phyloP scores from a whole-genome alignment of 371 early-diverging fungal genomes.

The Entomophthora muscae region DNA sequence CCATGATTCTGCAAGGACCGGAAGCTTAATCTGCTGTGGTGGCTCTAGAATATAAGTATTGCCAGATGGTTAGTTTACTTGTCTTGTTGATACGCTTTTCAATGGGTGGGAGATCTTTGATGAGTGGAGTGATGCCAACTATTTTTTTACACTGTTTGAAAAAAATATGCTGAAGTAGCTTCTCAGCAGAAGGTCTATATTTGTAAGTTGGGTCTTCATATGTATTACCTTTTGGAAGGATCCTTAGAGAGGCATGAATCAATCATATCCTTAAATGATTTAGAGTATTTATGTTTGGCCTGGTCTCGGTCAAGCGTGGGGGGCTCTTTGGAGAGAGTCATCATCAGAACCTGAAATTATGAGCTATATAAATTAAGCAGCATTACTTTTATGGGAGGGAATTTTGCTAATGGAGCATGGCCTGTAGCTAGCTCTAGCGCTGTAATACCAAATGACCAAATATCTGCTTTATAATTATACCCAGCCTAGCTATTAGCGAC shows the following conservation, averaged over 20 bases:
- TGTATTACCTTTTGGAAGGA: slow-evolving; percentile 37
- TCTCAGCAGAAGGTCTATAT: slow-evolving; percentile 60
- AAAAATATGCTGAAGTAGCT: slow-evolving; percentile 54
- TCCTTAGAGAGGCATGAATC: slow-evolving; percentile 68
- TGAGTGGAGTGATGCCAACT: slow-evolving; percentile 34
- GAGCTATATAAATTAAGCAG: slow-evolving; percentile 5
- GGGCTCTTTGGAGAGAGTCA: slow-evolving; percentile 75
- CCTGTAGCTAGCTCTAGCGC: slow-evolving; percentile 76
- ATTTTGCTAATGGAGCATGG: slow-evolving; percentile 86
- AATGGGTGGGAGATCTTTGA: slow-evolving; percentile 49
- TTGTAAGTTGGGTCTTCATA: background rate
- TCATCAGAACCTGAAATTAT: slow-evolving; percentile 51
- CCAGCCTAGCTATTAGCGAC: slow-evolving; percentile 24
- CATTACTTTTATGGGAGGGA: slow-evolving; percentile 65
- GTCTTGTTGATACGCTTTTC: slow-evolving; percentile 31
- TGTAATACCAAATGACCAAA: slow-evolving; percentile 88
- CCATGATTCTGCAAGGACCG: slow-evolving; percentile 3
- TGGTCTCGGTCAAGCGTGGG: slow-evolving; percentile 67
- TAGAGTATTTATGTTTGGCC: slow-evolving; percentile 53
- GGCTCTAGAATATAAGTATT: background rate
- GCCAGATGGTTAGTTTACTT: slow-evolving; percentile 13
- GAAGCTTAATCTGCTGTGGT: background rate
- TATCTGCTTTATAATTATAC: slow-evolving; percentile 81
- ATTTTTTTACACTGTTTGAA: slow-evolving; percentile 61
- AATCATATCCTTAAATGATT: slow-evolving; percentile 68